Base-by-base conservation (phyloP, 257 asterid species). In the Echium plantagineum region DNA sequence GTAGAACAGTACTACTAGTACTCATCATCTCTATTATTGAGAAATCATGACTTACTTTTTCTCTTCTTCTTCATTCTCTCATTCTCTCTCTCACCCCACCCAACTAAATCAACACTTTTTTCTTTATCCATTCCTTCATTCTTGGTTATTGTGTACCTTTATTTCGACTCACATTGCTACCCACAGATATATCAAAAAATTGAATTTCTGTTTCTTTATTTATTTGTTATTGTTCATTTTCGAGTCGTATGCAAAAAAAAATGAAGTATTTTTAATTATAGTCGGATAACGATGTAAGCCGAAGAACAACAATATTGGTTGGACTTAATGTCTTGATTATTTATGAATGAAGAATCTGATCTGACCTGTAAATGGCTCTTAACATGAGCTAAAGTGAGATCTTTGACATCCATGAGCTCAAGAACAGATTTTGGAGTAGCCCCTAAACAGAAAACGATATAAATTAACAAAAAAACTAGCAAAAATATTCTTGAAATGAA, bases 351-450 rank as follows among this genome's bases (percentile, higher is more conserved):
- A 46, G 62, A 58, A 31, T 60, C 65, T 63, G 32, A 28, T 1
- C 32, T 55, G 80, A 89, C 97, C 97, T 89, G 94, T 64, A 86
- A 90, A 79, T 90, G 94, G 83, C 94, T 84, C 60, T 87, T 86
- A 59, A 87, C 96, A 75, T 86, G 97, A 66, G 95, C 87, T 30
- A 90, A 75, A 19, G 94, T 87, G 72, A 90, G 97, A 86, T 90
- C 94, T 70, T 87, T 87, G 24, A 89, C 95, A 83, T 84, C 95
- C 95, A 86, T 86, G 5, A 84, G 94, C 81, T 89, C 97, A 52
- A 89, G 75, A 10, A 89, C 97, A 60, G 97, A 84, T 70, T 90
- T 90, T 55, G 97, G 97, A 24, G 97, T 90, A 0, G 97, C 97
- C 77, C 96, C 96, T 90, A 42, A 30, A 52, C 28, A 18, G 47